phyloP scores from a whole-genome alignment of 352 stramenopile species.

The Phytophthora idaei region DNA sequence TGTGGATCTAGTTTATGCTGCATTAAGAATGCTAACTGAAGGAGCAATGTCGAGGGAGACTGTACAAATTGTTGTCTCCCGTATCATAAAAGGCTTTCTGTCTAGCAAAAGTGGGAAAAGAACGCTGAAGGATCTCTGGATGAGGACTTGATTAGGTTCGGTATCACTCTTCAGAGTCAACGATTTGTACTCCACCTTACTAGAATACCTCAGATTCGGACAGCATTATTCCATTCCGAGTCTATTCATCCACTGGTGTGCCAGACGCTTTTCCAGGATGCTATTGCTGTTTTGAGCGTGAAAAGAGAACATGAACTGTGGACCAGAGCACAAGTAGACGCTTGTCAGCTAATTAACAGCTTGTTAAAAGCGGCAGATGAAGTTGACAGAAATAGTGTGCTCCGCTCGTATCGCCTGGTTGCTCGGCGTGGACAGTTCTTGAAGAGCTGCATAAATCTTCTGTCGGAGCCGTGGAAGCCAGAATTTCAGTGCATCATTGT shows the following conservation, averaged over 20 bases:
- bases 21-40: background rate
- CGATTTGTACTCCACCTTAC: constrained; percentile 10
- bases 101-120: constrained; percentile 7
- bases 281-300: constrained; percentile 14
- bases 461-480: background rate
- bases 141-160: constrained; percentile 4
- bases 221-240: background rate
- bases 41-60: background rate
- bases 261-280: constrained; percentile 14
- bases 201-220: background rate
- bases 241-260: constrained; percentile 23
- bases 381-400: background rate
- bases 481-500: constrained; percentile 6
- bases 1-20: constrained; percentile 7
- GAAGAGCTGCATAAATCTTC: constrained; percentile 12
- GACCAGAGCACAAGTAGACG: constrained; percentile 7
- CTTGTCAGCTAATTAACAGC: background rate
- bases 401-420: constrained; percentile 14
- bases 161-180: constrained; percentile 10
- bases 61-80: background rate
- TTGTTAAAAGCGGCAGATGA: background rate
- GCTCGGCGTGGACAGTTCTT: constrained; percentile 15
- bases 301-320: background rate
- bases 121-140: background rate
- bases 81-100: constrained; percentile 8